phyloP scores from a whole-genome alignment of 1,139 yeast species.

The Maudiozyma humilis region DNA sequence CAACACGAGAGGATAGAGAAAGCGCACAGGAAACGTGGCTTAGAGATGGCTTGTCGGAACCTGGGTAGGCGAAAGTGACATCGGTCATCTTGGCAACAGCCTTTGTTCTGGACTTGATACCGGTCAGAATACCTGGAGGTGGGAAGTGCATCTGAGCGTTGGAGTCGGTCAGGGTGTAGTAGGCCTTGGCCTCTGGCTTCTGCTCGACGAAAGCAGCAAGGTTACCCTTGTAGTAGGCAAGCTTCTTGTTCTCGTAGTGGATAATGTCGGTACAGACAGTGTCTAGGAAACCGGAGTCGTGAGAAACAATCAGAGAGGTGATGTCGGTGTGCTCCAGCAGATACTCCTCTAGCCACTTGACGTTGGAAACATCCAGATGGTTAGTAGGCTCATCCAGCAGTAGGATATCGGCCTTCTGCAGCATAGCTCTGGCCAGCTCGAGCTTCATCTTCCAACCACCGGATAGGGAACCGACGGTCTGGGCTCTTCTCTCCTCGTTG shows the following conservation, averaged over 20 bases:
- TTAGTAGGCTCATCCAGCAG: slow-evolving; percentile 97
- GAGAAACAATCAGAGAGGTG: slow-evolving; percentile 92
- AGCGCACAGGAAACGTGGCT: slow-evolving; percentile 75
- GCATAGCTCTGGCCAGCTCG: slow-evolving; percentile 96
- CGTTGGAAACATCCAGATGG: slow-evolving; percentile 92
- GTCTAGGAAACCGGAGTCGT: slow-evolving; percentile 94
- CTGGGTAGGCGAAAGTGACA: slow-evolving; percentile 86
- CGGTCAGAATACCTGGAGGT: slow-evolving; percentile 92
- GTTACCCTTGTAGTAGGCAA: slow-evolving; percentile 94
- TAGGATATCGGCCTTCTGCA: slow-evolving; percentile 92
- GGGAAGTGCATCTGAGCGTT: slow-evolving; percentile 97
- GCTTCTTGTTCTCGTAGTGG: slow-evolving; percentile 91
- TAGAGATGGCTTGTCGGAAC: slow-evolving; percentile 78
- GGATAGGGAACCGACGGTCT: slow-evolving; percentile 86
- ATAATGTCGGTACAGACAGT: slow-evolving; percentile 93
- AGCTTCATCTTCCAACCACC: slow-evolving; percentile 99
- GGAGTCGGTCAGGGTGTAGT: slow-evolving; percentile 90
- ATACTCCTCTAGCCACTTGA: slow-evolving; percentile 88
- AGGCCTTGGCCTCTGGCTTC: slow-evolving; percentile 93
- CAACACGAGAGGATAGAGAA: slow-evolving; percentile 89
- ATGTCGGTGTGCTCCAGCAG: slow-evolving; percentile 72
- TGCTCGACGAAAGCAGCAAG: slow-evolving; percentile 84
- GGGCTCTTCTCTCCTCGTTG: slow-evolving; percentile 79
- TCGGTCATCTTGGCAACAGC: slow-evolving; percentile 87
- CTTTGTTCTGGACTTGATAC: slow-evolving; percentile 90